Evolutionary conservation across 306 rosid species (phyloP).

Genomic region (Prunus mume): DNA sequence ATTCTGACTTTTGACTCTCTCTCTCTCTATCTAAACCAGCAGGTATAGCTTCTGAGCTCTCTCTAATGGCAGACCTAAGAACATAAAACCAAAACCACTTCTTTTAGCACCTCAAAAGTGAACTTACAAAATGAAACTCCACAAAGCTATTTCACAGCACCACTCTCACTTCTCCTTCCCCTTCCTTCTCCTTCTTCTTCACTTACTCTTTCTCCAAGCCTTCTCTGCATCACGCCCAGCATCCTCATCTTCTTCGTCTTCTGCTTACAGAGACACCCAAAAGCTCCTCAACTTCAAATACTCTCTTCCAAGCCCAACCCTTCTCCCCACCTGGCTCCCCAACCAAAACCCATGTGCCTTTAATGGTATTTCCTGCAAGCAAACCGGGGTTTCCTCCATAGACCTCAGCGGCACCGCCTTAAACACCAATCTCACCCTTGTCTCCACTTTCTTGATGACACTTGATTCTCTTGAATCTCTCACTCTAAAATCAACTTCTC

Average conservation of each 20-base stretch:
- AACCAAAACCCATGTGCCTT: slow-evolving; percentile 57
- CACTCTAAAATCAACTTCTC: slow-evolving; percentile 40
- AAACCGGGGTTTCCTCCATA: slow-evolving; percentile 50
- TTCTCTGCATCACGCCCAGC: slow-evolving; percentile 11
- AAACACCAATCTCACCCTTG: slow-evolving; percentile 49
- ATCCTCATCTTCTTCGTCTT: slow-evolving; percentile 10
- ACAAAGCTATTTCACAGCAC: slow-evolving; percentile 11
- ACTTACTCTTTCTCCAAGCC: not conserved
- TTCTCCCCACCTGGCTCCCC: slow-evolving; percentile 61
- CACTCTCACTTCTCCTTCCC: slow-evolving; percentile 1
- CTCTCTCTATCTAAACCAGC: slow-evolving; percentile 11
- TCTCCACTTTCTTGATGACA: slow-evolving; percentile 43
- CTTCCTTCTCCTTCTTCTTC: slow-evolving; percentile 15
- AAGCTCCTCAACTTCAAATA: slow-evolving; percentile 67
- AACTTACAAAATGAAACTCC: slow-evolving; percentile 23
- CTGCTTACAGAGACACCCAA: slow-evolving; percentile 24
- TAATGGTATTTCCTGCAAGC: slow-evolving; percentile 58
- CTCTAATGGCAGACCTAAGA: slow-evolving; percentile 62
- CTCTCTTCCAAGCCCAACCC: slow-evolving; percentile 44
- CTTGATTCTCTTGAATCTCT: slow-evolving; percentile 59
- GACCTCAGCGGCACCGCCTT: slow-evolving; percentile 47
- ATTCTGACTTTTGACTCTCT: slow-evolving; percentile 62
- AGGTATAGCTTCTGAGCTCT: slow-evolving; percentile 26
- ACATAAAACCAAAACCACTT: slow-evolving; percentile 17
- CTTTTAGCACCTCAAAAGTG: not conserved